phyloP scores from a whole-genome alignment of 768 basidiomycete genomes.

The Paxillus ammoniavirescens region DNA sequence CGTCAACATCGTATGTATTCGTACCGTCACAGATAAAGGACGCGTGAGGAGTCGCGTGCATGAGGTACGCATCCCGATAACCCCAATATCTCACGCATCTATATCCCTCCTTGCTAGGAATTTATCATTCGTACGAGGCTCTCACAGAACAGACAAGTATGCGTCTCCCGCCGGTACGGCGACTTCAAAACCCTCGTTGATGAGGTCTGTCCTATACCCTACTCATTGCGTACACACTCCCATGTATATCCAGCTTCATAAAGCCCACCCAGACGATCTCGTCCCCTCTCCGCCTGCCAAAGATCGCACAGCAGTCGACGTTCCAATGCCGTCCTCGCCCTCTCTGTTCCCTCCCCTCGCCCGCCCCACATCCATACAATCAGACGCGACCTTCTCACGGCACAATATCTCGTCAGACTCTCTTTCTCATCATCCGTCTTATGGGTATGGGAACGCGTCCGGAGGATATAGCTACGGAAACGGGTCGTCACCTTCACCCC shows the following conservation, averaged over 20 bases:
- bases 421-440: conserved; percentile 46
- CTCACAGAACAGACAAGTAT: conserved; percentile 68
- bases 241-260: conserved; percentile 60
- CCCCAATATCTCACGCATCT: not conserved
- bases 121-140: conserved; percentile 91
- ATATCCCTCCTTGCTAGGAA: conserved; percentile 53
- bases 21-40: conserved; percentile 80
- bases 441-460: conserved; percentile 40
- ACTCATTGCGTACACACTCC: not conserved
- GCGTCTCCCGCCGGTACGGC: conserved; percentile 90
- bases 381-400: not conserved
- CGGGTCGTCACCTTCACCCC: conserved; percentile 44
- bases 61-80: conserved; percentile 58
- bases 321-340: conserved; percentile 34
- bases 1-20: conserved; percentile 88
- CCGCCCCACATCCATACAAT: not conserved
- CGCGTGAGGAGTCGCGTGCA: conserved; percentile 82
- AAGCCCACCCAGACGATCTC: conserved; percentile 80
- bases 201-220: conserved; percentile 52
- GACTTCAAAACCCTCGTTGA: conserved; percentile 88
- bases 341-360: conserved; percentile 1
- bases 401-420: conserved; percentile 9
- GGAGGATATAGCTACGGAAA: conserved; percentile 61
- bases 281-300: conserved; percentile 85
- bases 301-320: conserved; percentile 71